phyloP scores from a whole-genome alignment of 2,329 filamentous ascomycete genomes.

The Hirsutella thompsonii region DNA sequence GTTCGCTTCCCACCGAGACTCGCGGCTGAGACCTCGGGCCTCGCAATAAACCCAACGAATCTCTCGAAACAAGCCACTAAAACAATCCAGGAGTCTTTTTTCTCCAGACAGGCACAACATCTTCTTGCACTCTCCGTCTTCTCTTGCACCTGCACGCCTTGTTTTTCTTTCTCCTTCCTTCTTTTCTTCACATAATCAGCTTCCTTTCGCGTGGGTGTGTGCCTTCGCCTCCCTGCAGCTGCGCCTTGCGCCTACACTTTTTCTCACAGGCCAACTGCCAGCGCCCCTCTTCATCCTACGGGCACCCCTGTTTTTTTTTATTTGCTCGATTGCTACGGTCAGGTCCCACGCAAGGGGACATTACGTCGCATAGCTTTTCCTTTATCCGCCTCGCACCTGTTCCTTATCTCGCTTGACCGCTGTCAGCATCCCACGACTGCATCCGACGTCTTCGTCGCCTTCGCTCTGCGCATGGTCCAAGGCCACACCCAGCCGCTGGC shows the following conservation, averaged over 20 bases:
- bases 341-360: constrained; percentile 1
- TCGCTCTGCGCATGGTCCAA: neutral
- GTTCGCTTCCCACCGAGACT: neutral
- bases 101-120: too few species aligned
- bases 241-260: neutral
- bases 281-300: neutral
- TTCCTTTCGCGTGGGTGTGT: neutral
- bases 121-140: too few species aligned
- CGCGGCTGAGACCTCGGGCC: neutral
- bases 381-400: neutral
- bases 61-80: too few species aligned
- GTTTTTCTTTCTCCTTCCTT: neutral
- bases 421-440: neutral
- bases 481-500: neutral
- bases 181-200: neutral
- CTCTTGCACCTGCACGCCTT: too few species aligned
- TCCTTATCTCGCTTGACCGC: neutral
- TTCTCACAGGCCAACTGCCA: neutral
- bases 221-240: neutral
- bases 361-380: neutral
- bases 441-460: neutral
- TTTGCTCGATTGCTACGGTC: too few species aligned
- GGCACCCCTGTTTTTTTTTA: neutral
- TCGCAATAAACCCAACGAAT: neutral
- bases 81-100: too few species aligned